Evolutionary conservation across 345 rosid species (phyloP).

Genomic region (Brassica nigra): DNA sequence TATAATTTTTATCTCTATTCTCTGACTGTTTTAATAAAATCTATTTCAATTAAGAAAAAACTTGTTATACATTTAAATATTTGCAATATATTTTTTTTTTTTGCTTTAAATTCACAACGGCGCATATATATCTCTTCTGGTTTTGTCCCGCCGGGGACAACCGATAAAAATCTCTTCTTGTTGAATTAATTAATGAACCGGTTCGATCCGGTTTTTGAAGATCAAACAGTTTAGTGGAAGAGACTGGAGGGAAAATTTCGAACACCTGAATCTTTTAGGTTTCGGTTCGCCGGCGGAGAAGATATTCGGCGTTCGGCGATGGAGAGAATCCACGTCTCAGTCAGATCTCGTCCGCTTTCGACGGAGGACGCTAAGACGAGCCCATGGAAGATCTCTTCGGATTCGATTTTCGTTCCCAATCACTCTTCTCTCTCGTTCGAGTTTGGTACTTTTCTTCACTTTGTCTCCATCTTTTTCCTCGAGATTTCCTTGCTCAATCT

Average conservation of each 20-base stretch:
- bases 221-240: background rate
- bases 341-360: conserved; percentile 77
- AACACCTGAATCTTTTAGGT: conserved; percentile 32
- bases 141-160: background rate
- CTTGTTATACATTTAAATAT: no score
- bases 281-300: conserved; percentile 38
- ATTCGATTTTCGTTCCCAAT: conserved; percentile 66
- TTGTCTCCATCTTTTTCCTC: background rate
- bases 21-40: no score
- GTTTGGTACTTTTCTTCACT: conserved; percentile 53
- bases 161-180: background rate
- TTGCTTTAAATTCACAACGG: background rate
- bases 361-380: conserved; percentile 73
- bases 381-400: conserved; percentile 77
- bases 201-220: conserved; percentile 22
- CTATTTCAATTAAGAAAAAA: no score
- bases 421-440: conserved; percentile 60
- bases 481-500: background rate
- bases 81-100: no score
- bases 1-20: no score
- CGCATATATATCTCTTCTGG: background rate
- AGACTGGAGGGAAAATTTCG: conserved; percentile 38
- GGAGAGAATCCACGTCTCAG: conserved; percentile 90
- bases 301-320: conserved; percentile 38
- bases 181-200: conserved; percentile 14